Conservation (phyloP, 2,329 filamentous ascomycete species). For the Capronia coronata region DNA sequence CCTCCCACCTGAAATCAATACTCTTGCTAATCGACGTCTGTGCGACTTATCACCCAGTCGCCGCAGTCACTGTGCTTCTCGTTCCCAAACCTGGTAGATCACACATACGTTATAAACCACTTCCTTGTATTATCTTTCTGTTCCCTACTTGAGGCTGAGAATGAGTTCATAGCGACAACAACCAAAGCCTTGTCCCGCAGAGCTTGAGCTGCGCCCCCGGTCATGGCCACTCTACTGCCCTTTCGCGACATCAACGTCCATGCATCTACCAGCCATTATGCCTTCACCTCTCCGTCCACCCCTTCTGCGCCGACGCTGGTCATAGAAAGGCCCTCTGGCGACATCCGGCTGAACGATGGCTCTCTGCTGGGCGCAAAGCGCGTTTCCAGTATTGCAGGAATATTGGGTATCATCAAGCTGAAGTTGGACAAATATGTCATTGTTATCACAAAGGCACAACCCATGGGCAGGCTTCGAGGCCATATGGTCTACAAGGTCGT, state of each 20-base stretch:
- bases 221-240: conserved; percentile 48
- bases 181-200: conserved; percentile 2
- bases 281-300: conserved; percentile 91
- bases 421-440: conserved; percentile 96
- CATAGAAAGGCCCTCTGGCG: conserved; percentile 85
- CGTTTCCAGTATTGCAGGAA: conserved; percentile 90
- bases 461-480: conserved; percentile 84
- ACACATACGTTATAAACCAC: no score
- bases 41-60: background rate
- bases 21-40: background rate
- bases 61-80: background rate
- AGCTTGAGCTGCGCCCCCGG: background rate
- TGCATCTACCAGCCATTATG: conserved; percentile 84
- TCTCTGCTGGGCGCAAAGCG: conserved; percentile 69
- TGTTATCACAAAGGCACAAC: conserved; percentile 87
- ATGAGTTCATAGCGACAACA: conserved; percentile 5
- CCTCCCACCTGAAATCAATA: background rate
- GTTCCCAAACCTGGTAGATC: no score
- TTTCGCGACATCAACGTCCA: conserved; percentile 98
- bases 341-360: conserved; percentile 77
- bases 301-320: conserved; percentile 81
- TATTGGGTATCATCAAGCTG: conserved; percentile 87
- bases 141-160: background rate
- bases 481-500: conserved; percentile 94
- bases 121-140: background rate